phyloP scores from a whole-genome alignment of 2,329 filamentous ascomycete genomes.

The Microsporum canis region DNA sequence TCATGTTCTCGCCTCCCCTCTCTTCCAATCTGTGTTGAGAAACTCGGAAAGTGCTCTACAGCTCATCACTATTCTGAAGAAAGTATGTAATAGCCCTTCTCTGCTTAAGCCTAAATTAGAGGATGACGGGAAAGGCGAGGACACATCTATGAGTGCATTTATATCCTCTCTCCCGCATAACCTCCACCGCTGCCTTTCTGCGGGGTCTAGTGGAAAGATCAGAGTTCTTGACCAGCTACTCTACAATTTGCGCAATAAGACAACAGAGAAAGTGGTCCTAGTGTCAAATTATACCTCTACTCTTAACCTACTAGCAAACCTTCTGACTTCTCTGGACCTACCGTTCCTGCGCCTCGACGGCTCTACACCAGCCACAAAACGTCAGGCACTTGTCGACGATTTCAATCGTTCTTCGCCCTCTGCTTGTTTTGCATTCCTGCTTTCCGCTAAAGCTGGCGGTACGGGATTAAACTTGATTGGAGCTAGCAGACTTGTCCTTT shows the following conservation, averaged over 20 bases:
- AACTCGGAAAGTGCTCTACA: slow-evolving; percentile 53
- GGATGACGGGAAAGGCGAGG: slow-evolving; percentile 40
- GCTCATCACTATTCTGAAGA: slow-evolving; percentile 61
- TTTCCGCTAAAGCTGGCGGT: slow-evolving; percentile 62
- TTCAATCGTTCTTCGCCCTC: slow-evolving; percentile 52
- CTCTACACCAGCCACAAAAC: slow-evolving; percentile 50
- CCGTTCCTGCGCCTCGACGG: slow-evolving; percentile 59
- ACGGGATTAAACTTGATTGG: slow-evolving; percentile 60
- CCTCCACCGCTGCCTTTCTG: slow-evolving; percentile 43
- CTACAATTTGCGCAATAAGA: slow-evolving; percentile 48
- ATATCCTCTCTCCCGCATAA: slow-evolving; percentile 45
- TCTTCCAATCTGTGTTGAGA: slow-evolving; percentile 51
- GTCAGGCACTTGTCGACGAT: slow-evolving; percentile 56
- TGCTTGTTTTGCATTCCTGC: slow-evolving; percentile 56
- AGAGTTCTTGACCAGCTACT: slow-evolving; percentile 56
- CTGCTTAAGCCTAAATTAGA: slow-evolving; percentile 44
- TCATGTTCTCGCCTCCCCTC: slow-evolving; percentile 51
- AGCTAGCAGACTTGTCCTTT: slow-evolving; percentile 57
- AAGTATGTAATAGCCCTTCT: slow-evolving; percentile 60
- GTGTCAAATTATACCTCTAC: slow-evolving; percentile 69
- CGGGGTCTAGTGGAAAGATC: slow-evolving; percentile 53
- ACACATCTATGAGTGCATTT: slow-evolving; percentile 37
- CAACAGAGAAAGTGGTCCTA: slow-evolving; percentile 59
- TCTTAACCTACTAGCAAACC: slow-evolving; percentile 52
- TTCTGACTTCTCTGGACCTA: slow-evolving; percentile 50